Percentiles rank a stretch among this genome's conserved stretches.
phyloP scores from a whole-genome alignment of 306 rosid species.

The Adenanthera pavonina region DNA sequence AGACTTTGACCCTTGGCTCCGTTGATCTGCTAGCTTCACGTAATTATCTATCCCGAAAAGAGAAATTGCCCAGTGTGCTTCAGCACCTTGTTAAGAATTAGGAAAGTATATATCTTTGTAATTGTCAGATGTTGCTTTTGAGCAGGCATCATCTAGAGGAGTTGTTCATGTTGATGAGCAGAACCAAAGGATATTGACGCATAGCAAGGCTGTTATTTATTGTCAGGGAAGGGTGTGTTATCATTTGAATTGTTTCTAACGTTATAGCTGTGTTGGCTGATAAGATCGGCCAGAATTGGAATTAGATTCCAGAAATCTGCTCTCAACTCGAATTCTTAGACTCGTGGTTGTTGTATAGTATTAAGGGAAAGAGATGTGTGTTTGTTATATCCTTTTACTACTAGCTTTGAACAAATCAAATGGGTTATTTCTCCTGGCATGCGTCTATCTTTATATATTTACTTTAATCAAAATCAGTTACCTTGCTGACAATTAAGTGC shows the following conservation, averaged over 20 bases:
- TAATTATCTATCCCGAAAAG: too few species aligned
- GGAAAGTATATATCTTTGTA: too few species aligned
- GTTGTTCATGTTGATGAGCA: conserved; percentile 50
- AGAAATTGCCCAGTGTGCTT: too few species aligned
- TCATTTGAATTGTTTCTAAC: conserved; percentile 30
- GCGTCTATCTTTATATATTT: background rate
- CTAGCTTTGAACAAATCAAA: background rate
- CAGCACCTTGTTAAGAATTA: too few species aligned
- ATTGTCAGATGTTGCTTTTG: background rate
- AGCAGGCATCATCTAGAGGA: conserved; percentile 57
- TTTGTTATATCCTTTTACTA: background rate
- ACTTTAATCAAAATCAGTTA: background rate
- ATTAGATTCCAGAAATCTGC: background rate
- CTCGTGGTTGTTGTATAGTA: too few species aligned
- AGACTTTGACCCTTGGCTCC: too few species aligned
- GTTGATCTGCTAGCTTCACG: too few species aligned
- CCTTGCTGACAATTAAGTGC: background rate
- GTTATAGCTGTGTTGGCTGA: background rate
- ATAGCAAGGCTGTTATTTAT: conserved; percentile 49
- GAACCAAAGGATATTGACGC: conserved; percentile 47
- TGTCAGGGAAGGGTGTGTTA: conserved; percentile 55
- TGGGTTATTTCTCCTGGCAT: background rate
- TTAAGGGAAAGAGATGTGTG: background rate
- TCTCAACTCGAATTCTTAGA: too few species aligned
- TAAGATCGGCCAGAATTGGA: background rate